Evolutionary conservation across 2,329 filamentous ascomycete species (phyloP), one percentile per base, ranked within the genome.

Genomic region (Incumbomyces delicatus): DNA sequence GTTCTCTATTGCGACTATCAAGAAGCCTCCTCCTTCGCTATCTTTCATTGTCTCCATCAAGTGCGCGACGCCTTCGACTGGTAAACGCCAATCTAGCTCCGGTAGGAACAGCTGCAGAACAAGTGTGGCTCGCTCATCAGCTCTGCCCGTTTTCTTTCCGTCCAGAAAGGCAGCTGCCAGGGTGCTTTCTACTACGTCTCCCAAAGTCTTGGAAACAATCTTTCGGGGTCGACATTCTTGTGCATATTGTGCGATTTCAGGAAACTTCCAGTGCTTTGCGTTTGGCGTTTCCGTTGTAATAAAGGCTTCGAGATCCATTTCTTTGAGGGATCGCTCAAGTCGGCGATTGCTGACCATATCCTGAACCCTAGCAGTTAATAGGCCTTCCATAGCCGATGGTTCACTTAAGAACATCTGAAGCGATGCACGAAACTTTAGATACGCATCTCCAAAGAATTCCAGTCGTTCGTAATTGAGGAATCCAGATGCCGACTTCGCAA

Each of bases 141-240:
- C 36, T 22, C 13, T 12, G n/a, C 36, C 83, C 88, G 1, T 40
- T 65, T 56, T 13, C 82, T 63, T 0, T 82, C 83, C 53, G 44
- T 85, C 76, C 1, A 84, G 50, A 56, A 77, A 88, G 0, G 84
- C 76, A 1, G 81, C 85, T 1, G 87, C 90, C 16, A 95, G 82
- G 0, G 95, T 69, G 0, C 89, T 78, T 61, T 96, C 90, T 0
- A 95, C 75, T 0, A 95, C 81, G 57, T 96, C 90, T 2, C 90
- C 90, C 6, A 95, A 74, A 0, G 78, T 78, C 61, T 96, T 96
- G 1, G 80, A 83, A 0, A 86, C 83, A 29, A 88, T 60, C 12
- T 61, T 58, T 5, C 71, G 64, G 38, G 57, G 63, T 50, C 31
- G 55, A 1, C 30, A 29, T 16, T 6, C 27, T 14, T 29, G 33